phyloP scores from a whole-genome alignment of 2,329 filamentous ascomycete genomes.

The Teratosphaeria viscida region DNA sequence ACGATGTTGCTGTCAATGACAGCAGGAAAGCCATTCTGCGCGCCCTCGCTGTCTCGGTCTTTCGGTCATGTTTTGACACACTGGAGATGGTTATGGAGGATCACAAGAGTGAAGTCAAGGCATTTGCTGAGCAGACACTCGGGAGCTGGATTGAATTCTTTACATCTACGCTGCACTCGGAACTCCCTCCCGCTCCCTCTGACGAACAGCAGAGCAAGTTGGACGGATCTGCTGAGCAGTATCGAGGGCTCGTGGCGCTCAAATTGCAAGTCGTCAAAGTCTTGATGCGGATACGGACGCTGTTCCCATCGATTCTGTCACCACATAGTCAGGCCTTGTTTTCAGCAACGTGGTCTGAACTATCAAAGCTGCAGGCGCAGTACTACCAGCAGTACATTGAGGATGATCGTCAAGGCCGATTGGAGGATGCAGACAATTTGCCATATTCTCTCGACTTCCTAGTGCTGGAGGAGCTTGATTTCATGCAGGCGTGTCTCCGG shows the following conservation, averaged over 20 bases:
- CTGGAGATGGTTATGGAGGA: slow-evolving; percentile 96
- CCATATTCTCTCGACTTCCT: slow-evolving; percentile 92
- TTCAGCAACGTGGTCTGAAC: slow-evolving; percentile 78
- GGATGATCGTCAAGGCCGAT: slow-evolving; percentile 71
- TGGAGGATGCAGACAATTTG: slow-evolving; percentile 84
- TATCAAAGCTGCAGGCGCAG: slow-evolving; percentile 58
- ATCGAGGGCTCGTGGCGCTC: slow-evolving; percentile 73
- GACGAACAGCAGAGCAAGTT: slow-evolving; percentile 53
- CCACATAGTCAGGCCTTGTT: slow-evolving; percentile 78
- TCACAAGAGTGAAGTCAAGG: slow-evolving; percentile 73
- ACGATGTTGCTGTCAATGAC: slow-evolving; percentile 68
- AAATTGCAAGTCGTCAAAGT: slow-evolving; percentile 90
- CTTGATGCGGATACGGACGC: slow-evolving; percentile 73
- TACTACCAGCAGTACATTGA: slow-evolving; percentile 81
- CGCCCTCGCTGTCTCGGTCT: slow-evolving; percentile 79
- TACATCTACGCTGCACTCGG: slow-evolving; percentile 62
- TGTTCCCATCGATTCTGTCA: slow-evolving; percentile 73
- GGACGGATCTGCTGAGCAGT: slow-evolving; percentile 48
- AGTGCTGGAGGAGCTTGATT: slow-evolving; percentile 86
- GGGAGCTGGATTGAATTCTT: slow-evolving; percentile 81
- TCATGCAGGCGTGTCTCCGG: slow-evolving; percentile 81
- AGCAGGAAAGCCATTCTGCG: slow-evolving; percentile 61
- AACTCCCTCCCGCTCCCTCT: slow-evolving; percentile 52
- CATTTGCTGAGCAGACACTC: slow-evolving; percentile 79
- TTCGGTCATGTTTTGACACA: slow-evolving; percentile 84